Base-by-base conservation (phyloP, 2,329 filamentous ascomycete species). In the Xylaria sp. region DNA sequence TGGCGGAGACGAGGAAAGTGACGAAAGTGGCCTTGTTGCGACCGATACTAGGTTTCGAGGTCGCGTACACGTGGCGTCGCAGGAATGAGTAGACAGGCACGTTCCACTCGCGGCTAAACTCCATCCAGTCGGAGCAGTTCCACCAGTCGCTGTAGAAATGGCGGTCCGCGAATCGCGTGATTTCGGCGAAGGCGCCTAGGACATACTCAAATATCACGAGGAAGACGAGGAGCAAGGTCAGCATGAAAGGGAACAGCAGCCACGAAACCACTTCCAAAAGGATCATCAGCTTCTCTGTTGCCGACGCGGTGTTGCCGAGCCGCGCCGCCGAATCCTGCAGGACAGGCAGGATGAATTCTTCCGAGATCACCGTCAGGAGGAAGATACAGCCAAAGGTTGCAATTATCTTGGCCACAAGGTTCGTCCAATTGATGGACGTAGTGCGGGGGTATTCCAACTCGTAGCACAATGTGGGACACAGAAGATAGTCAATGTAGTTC, bases 161-260 rank as follows among this genome's bases (percentile, higher is more conserved):
- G 49, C 95, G 90, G 80, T 98, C 96, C 62, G 92, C 95, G 80
- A 98, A 98, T 75, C 91, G 88, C 20, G 94, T 97, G 74, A 98
- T 92, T 80, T 99, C 96, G 15, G 94, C 96, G 77, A 97, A 97
- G 57, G 94, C 94, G 67, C 95, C 96, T 41, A 98, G 89, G 12
- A 97, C 88, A 80, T 98, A 99, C 80, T 99, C 96, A 80, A 98
- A 99, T 76, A 98, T 98, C 80, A 98, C 94, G 67, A 99, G 90
- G 84, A 99, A 99, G 64, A 98, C 94, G 57, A 98, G 89, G 4
- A 98, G 85, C 79, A 98, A 97, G 3, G 91, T 97, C 70, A 98
- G 87, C 93, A 98, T 98, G 81, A 98, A 99, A 2, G 96, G 96
- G 81, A 98, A 98, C 25, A 99, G 87, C 20, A 99, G 89, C 85